phyloP scores from a whole-genome alignment of 352 stramenopile species.

The Thalassiosira mediterranea region DNA sequence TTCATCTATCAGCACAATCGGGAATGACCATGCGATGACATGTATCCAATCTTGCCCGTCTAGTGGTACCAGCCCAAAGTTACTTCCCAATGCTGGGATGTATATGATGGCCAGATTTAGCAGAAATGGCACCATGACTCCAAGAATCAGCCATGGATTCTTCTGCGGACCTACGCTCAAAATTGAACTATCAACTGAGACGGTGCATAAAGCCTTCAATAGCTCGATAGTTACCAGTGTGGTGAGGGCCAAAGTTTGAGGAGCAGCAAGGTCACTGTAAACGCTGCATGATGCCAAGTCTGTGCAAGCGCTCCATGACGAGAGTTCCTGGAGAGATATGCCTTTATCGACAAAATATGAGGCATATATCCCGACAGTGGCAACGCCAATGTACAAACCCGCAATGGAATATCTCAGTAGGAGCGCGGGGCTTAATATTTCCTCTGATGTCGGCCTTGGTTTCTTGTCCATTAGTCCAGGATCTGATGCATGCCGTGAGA shows the following conservation, averaged over 20 bases:
- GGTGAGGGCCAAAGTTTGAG: conserved; percentile 74
- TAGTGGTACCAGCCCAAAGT: conserved; percentile 52
- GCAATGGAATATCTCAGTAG: conserved; percentile 92
- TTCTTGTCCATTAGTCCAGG: conserved; percentile 96
- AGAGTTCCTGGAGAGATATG: conserved; percentile 63
- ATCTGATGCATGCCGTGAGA: conserved; percentile 22
- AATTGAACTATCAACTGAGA: conserved; percentile 79
- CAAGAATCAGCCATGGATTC: conserved; percentile 75
- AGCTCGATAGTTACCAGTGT: conserved; percentile 81
- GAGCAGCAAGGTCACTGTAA: conserved; percentile 31
- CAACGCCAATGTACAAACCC: conserved; percentile 60
- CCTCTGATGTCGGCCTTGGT: conserved; percentile 92
- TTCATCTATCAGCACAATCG: conserved; percentile 81
- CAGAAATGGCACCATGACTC: conserved; percentile 66
- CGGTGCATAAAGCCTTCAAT: conserved; percentile 71
- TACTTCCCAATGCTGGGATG: conserved; percentile 25
- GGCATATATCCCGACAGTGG: conserved; percentile 79
- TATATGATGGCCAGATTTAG: conserved; percentile 80
- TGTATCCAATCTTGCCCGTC: conserved; percentile 64
- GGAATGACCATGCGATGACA: conserved; percentile 67
- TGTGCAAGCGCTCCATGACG: conserved; percentile 66
- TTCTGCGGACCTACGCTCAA: conserved; percentile 67
- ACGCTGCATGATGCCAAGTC: conserved; percentile 27
- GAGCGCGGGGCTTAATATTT: conserved; percentile 93
- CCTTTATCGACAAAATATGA: conserved; percentile 78